Base-by-base conservation (phyloP, 495 filamentous ascomycete genomes). In the Talaromyces proteolyticus region DNA sequence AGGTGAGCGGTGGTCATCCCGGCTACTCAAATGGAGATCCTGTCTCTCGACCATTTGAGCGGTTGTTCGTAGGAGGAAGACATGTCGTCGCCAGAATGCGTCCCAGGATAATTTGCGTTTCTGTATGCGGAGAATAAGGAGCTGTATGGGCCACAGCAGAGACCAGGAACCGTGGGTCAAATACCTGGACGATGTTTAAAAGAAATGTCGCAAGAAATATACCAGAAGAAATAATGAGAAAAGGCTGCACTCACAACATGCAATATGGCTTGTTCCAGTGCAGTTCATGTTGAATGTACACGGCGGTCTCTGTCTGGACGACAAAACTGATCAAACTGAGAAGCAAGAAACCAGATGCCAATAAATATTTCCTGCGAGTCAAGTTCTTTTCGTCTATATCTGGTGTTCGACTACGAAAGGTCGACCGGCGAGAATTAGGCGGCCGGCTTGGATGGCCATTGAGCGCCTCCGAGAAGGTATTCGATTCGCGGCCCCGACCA, bases 191-290 rank as follows among this genome's bases (percentile, higher is more conserved):
- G 4, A 8, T 34, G 29, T 34, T 10, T 12, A 16, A 50, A 5
- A 42, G 48, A 18, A 8, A 24, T 23, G 11, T 41, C 6, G 34
- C 17, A 37, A 50, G 19, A 50, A 42, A 19, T 50, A 6, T 49
- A 41, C 38, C 47, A 55, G 21, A 44, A 14, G 26, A 42, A 39
- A 12, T 45, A 44, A 49, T 57, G 53, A 56, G 53, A 53, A 29
- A 51, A 54, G 53, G 25, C 40, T n/a, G 38, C 38, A 54, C 80
- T 75, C 72, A 98, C 78, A 98, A 77, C 93, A 98, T 98, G 74
- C 86, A 91, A 73, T 96, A 98, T 20, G 92, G 85, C 69, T 98
- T 97, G 62, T 92, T 81, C 93, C 93, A 98, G 25, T 81, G 76
- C 51, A 96, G 63, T 37, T 91, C 83, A 66, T 89, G 81, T 64